phyloP scores from a whole-genome alignment of 1,139 yeast genomes.

The Chernovozyma aurita region DNA sequence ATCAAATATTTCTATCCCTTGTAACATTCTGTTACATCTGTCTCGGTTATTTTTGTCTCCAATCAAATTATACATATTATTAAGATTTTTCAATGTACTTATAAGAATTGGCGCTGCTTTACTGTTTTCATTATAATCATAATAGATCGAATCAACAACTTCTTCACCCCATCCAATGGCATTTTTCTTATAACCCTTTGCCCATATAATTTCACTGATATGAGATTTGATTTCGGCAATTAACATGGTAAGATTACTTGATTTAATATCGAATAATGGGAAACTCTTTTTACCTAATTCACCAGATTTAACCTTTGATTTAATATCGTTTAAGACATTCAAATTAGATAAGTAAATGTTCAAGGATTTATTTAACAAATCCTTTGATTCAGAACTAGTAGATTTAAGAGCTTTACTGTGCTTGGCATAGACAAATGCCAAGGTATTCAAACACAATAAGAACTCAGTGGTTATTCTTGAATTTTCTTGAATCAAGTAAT shows the following conservation, averaged over 20 bases:
- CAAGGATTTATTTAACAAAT: constrained; percentile 22
- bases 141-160: constrained; percentile 35
- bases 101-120: constrained; percentile 28
- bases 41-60: constrained; percentile 21
- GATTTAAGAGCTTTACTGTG: constrained; percentile 7
- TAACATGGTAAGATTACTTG: constrained; percentile 24
- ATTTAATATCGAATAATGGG: constrained; percentile 37
- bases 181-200: constrained; percentile 44
- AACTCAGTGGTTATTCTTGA: constrained; percentile 39
- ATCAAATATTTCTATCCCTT: constrained; percentile 5
- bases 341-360: constrained; percentile 38
- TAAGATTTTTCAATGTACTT: constrained; percentile 28
- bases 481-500: constrained; percentile 22
- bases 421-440: constrained; percentile 32
- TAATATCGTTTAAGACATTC: constrained; percentile 21
- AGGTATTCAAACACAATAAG: constrained; percentile 27
- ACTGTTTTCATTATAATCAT: constrained; percentile 24
- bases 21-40: constrained; percentile 21
- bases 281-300: constrained; percentile 22
- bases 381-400: constrained; percentile 11
- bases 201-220: constrained; percentile 65
- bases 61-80: constrained; percentile 27
- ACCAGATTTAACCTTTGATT: constrained; percentile 15
- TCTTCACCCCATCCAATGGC: constrained; percentile 67
- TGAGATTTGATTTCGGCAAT: constrained; percentile 48